Evolutionary conservation across 306 rosid species (phyloP), one percentile per base, ranked within the genome.

Genomic region (Cucurbita pepo): DNA sequence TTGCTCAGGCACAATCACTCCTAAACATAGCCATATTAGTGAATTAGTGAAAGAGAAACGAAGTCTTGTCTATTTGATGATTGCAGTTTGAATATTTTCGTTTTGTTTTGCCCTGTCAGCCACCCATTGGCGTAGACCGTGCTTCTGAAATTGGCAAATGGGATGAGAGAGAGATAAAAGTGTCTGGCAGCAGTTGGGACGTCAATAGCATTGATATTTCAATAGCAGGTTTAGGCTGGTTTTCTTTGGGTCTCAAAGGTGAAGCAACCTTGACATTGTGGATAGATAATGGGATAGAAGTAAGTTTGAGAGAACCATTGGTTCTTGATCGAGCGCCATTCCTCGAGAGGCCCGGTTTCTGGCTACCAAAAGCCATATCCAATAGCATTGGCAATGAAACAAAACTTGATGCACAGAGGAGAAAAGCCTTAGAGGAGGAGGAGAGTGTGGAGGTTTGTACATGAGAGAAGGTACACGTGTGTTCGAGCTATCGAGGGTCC

Each of bases 191-290:
- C 22, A 90, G 96, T 75, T 93, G 97, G 98, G 90, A 82, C 41
- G 88, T 84, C 73, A 88, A 93, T 64, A 82, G 89, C 87, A 70
- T 77, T n/a, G 97, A 93, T 80, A 80, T 90, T 70, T 83, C 96
- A 56, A 84, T 76, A 57, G 91, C 96, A 7, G 98, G 96, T 51
- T 77, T 93, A 77, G 93, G 97, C 58, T 93, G 96, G 97, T 83
- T 87, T 48, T 84, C 97, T 25, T 16, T 93, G 41, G 85, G 96
- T 72, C 89, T 93, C 71, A 91, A 90, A 87, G 98, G 98, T 59
- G 87, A 88, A 82, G 91, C 97, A 80, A 88, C 90, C 53, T 47
- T 86, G 82, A 83, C 82, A 80, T 52, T 93, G 66, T 86, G 90
- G 91, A 81, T 81, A 34, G 82, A 76, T 47, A 89, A 93, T 80